Percentiles rank a stretch among this genome's conserved stretches.
Evolutionary conservation across 1,139 yeast genomes (phyloP).

Genomic region (Saccharomyces hybrid): DNA sequence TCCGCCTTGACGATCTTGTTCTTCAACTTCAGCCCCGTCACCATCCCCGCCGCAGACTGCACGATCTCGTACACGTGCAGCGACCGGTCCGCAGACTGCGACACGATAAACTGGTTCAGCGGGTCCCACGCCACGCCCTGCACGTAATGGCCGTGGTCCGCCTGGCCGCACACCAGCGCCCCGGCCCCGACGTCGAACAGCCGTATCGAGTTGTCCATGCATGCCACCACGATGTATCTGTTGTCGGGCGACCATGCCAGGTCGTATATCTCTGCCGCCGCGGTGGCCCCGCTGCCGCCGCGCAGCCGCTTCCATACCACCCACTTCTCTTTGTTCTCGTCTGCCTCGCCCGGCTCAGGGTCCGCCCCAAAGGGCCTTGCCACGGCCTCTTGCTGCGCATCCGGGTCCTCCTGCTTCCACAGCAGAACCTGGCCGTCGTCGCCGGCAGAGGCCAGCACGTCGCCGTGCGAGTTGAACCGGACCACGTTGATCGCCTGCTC

Average conservation of each 20-base stretch:
- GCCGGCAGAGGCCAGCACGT: conserved; percentile 76
- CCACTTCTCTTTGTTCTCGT: conserved; percentile 71
- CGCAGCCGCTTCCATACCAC: conserved; percentile 23
- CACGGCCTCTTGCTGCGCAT: conserved; percentile 50
- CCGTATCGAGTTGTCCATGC: conserved; percentile 80
- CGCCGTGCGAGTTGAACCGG: conserved; percentile 61
- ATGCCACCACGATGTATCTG: conserved; percentile 68
- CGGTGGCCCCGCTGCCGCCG: neutral
- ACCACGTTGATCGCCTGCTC: conserved; percentile 93
- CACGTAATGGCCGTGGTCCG: conserved; percentile 78
- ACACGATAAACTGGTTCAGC: conserved; percentile 59
- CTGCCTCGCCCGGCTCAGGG: conserved; percentile 25
- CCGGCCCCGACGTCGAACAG: conserved; percentile 57
- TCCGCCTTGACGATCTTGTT: conserved; percentile 28
- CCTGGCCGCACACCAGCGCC: conserved; percentile 50
- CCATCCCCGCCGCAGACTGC: neutral
- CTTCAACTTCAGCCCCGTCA: conserved; percentile 18
- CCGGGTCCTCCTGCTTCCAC: conserved; percentile 58
- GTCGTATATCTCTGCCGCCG: conserved; percentile 69
- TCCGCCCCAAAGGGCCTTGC: conserved; percentile 31
- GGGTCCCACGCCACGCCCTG: conserved; percentile 99
- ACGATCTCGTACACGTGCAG: conserved; percentile 50
- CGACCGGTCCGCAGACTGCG: conserved; percentile 86
- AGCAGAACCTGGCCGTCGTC: conserved; percentile 85
- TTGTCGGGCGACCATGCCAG: conserved; percentile 87